Evolutionary conservation across 192 early-diverging fungal genomes (phyloP).

Genomic region (Gorgonomyces haynaldii): DNA sequence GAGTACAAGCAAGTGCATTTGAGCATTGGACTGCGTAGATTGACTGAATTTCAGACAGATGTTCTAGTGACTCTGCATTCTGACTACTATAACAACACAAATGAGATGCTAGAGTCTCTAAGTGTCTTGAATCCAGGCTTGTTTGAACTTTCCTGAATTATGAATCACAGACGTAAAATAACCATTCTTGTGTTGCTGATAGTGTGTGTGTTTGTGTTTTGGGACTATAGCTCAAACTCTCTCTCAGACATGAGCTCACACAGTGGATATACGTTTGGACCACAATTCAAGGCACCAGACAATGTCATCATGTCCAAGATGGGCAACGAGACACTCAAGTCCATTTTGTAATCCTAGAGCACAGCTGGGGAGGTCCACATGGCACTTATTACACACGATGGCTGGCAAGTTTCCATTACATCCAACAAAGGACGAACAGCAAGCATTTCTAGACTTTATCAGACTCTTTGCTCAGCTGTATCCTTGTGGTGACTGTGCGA

Average conservation of each 20-base stretch:
- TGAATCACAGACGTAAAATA: neutral
- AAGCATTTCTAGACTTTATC: conserved; percentile 68
- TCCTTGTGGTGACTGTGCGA: conserved; percentile 93
- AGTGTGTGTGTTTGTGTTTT: neutral
- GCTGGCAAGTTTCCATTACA: conserved; percentile 71
- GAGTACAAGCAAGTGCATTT: neutral
- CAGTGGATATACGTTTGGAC: neutral
- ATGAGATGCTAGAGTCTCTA: neutral
- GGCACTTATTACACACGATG: conserved; percentile 92
- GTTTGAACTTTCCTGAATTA: neutral
- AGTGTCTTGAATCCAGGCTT: neutral
- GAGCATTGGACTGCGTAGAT: neutral
- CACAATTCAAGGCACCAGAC: conserved; percentile 9
- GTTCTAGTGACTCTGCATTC: conserved; percentile 1
- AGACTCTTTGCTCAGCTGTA: conserved; percentile 75
- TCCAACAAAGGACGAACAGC: conserved; percentile 64
- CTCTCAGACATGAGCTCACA: neutral
- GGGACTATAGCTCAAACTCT: neutral
- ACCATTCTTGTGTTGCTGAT: neutral
- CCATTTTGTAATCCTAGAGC: conserved; percentile 38
- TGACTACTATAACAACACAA: neutral
- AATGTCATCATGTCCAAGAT: conserved; percentile 57
- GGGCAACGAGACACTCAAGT: conserved; percentile 56
- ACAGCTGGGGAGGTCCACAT: conserved; percentile 76
- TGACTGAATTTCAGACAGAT: neutral